Evolutionary conservation across 352 stramenopile species (phyloP).

Genomic region (Phytophthora megakarya): DNA sequence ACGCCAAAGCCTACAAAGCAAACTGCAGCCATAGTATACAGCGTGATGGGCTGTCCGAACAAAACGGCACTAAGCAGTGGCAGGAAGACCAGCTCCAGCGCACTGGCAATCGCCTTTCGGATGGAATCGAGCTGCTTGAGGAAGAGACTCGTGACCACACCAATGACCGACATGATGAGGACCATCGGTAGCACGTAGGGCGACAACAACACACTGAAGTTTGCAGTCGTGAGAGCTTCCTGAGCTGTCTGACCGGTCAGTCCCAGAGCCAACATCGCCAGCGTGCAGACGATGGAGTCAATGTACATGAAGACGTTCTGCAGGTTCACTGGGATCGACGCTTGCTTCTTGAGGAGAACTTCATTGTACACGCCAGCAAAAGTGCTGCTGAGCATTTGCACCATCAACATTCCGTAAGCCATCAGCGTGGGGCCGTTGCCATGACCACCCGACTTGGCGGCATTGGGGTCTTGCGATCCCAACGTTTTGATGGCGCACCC

Average conservation of each 20-base stretch:
- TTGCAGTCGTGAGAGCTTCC: constrained; percentile 52
- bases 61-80: constrained; percentile 66
- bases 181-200: constrained; percentile 78
- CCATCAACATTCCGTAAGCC: constrained; percentile 64
- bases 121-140: constrained; percentile 83
- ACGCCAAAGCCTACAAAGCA: constrained; percentile 71
- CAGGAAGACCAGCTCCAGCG: constrained; percentile 75
- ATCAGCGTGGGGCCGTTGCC: constrained; percentile 33
- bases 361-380: constrained; percentile 88
- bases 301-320: constrained; percentile 89
- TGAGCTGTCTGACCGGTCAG: constrained; percentile 71
- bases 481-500: constrained; percentile 83
- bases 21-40: constrained; percentile 61
- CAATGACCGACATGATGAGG: constrained; percentile 84
- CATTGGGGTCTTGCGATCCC: constrained; percentile 33
- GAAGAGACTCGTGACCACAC: constrained; percentile 82
- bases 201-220: constrained; percentile 71
- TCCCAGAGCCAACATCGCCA: constrained; percentile 66
- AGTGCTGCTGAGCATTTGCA: constrained; percentile 83
- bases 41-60: constrained; percentile 64
- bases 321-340: constrained; percentile 70
- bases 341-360: constrained; percentile 79
- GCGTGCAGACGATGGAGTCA: constrained; percentile 77
- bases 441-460: constrained; percentile 14
- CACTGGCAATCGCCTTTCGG: constrained; percentile 80